These are phyloP conservation scores for Claviceps paspali DNA, from an alignment of 2,329 filamentous ascomycete species.

Conservation along the genomic window DNA sequence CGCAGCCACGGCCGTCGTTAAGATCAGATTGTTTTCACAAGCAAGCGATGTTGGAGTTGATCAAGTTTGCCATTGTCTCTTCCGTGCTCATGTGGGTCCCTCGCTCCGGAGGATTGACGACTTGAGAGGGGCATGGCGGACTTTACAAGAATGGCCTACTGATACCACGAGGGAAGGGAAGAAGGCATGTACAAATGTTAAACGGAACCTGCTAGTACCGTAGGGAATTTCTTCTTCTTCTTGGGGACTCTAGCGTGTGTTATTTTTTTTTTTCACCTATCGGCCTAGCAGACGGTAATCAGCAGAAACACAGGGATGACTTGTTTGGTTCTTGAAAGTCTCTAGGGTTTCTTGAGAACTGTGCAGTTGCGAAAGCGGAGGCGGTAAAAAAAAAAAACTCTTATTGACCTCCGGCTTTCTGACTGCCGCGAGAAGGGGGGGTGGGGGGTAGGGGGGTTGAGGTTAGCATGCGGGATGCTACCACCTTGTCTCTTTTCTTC, in stretches of 20 bases:
- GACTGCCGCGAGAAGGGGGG: neutral
- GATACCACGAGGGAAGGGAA: slow-evolving; percentile 14
- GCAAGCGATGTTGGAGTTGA: slow-evolving; percentile 14
- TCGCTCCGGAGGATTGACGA: slow-evolving; percentile 19
- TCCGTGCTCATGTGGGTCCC: slow-evolving; percentile 14
- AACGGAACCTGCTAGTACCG: slow-evolving; percentile 10
- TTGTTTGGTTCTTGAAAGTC: neutral
- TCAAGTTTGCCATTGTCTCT: slow-evolving; percentile 14
- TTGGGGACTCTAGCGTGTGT: neutral
- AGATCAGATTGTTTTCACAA: slow-evolving; percentile 9
- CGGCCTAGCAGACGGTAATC: neutral
- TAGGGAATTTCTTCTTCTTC: neutral
- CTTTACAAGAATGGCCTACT: slow-evolving; percentile 9
- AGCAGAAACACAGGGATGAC: neutral
- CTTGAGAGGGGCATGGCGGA: slow-evolving; percentile 12
- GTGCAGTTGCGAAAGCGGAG: slow-evolving; percentile 1
- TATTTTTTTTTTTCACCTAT: too few species aligned
- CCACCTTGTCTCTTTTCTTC: slow-evolving; percentile 9
- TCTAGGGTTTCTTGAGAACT: neutral
- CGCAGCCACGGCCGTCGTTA: slow-evolving; percentile 90
- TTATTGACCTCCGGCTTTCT: slow-evolving; percentile 1
- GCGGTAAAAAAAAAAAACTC: neutral
- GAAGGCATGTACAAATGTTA: slow-evolving; percentile 15
- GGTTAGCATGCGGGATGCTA: slow-evolving; percentile 4
- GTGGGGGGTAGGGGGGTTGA: too few species aligned